Base-by-base conservation (phyloP, 2,329 filamentous ascomycete species). In the Xylariales sp. region DNA sequence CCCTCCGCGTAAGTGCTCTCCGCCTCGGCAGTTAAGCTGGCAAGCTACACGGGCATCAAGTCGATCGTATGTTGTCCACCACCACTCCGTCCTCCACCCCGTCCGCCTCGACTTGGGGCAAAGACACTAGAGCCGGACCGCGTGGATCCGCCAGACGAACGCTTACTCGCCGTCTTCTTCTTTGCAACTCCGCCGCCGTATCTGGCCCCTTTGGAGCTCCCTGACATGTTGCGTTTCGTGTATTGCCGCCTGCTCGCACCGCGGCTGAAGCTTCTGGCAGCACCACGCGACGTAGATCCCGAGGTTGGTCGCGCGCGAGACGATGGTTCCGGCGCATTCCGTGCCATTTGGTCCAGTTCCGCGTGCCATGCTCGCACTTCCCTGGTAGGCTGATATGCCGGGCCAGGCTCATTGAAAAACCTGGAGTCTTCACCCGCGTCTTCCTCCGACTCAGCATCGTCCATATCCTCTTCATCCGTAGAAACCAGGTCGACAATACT, bases 401-500 rank as follows among this genome's bases (percentile, higher is more conserved):
- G 29, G 56, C 36, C 28, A 43, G 47, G 18, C 46, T 36, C 9
- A 16, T 44, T 51, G 46, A 78, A 78, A 55, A 73, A 78, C 40
- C 66, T 68, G 2, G 74, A 78, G 20, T 64, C 54, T 40, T 66
- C 63, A 12, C 63, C 54, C 7, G 46, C 48, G 8, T 53, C 53
- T 10, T 53, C 54, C 1, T 47, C 43, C 0, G 25, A 15, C 4
- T 24, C 44, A 16, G 15, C 36, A 42, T 47, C 34, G 12, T 39
- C 32, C 12, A 50, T 45, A 16, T 48, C 47, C 25, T 50, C 53
- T 7, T 49, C 49, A n/a, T 51, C 50, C 21, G 46, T 49, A 8
- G 50, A 56, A 46, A 79, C 70, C 18, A 82, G 63, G 47, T 82
- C 73, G 20, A 82, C 76, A 20, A 80, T 59, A 16, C 73, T 69